Evolutionary conservation across 2,329 filamentous ascomycete genomes (phyloP).

Genomic region (Blumeria hordei): DNA sequence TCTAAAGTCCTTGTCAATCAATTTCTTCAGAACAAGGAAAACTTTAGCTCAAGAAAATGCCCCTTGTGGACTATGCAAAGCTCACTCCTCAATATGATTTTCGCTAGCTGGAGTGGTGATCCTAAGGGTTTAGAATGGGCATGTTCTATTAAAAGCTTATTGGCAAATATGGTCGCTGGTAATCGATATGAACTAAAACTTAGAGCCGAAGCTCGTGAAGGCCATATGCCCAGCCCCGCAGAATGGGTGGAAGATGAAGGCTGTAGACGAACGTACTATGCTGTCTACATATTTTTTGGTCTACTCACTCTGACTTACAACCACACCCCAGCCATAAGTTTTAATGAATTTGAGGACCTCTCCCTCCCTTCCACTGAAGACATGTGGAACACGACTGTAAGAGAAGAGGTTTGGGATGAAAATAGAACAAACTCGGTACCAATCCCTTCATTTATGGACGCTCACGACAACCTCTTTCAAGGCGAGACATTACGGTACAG

Average conservation of each 20-base stretch:
- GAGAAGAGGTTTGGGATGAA: slow-evolving; percentile 69
- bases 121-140: slow-evolving; percentile 96
- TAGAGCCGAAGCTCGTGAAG: slow-evolving; percentile 67
- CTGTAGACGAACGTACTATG: slow-evolving; percentile 88
- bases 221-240: slow-evolving; percentile 47
- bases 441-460: slow-evolving; percentile 71
- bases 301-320: slow-evolving; percentile 89
- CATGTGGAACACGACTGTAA: slow-evolving; percentile 63
- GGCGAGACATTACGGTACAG: slow-evolving; percentile 80
- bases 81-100: slow-evolving; percentile 92
- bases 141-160: slow-evolving; percentile 91
- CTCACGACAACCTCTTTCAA: slow-evolving; percentile 87
- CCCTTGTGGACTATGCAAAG: slow-evolving; percentile 97
- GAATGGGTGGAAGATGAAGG: slow-evolving; percentile 97
- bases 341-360: slow-evolving; percentile 90
- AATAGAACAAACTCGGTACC: slow-evolving; percentile 39
- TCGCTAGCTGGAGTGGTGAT: slow-evolving; percentile 96
- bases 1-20: slow-evolving; percentile 95
- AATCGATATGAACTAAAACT: slow-evolving; percentile 93
- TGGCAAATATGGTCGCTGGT: slow-evolving; percentile 96
- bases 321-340: slow-evolving; percentile 90
- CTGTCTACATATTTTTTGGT: slow-evolving; percentile 97
- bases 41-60: slow-evolving; percentile 93
- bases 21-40: slow-evolving; percentile 93
- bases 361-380: slow-evolving; percentile 84